phyloP scores from a whole-genome alignment of 192 early-diverging fungal genomes.

The Podila horticola region DNA sequence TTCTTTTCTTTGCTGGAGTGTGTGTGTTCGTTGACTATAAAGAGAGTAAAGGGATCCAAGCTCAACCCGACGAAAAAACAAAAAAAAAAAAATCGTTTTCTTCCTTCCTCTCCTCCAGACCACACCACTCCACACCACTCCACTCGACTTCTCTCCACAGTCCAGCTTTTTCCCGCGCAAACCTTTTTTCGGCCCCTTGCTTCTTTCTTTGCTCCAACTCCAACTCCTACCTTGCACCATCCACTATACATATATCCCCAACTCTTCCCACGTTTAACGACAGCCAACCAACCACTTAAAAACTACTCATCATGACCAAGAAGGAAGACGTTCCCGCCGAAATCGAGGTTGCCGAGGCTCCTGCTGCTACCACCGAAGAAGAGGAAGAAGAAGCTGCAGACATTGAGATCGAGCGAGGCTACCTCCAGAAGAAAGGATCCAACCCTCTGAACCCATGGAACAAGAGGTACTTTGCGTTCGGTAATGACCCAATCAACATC shows the following conservation, averaged over 20 bases:
- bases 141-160: background rate
- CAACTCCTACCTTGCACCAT: background rate
- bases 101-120: background rate
- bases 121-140: background rate
- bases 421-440: slow-evolving; percentile 48
- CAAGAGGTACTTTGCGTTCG: slow-evolving; percentile 52
- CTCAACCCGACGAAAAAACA: too few species aligned
- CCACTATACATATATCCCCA: background rate
- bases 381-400: slow-evolving; percentile 40
- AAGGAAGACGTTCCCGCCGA: slow-evolving; percentile 12
- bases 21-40: too few species aligned
- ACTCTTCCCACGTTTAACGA: background rate
- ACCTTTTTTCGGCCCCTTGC: background rate
- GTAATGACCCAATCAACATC: slow-evolving; percentile 36
- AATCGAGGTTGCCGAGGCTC: slow-evolving; percentile 10
- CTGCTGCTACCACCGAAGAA: slow-evolving; percentile 17
- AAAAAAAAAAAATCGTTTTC: background rate
- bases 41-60: too few species aligned
- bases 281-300: background rate
- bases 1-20: too few species aligned
- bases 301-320: slow-evolving; percentile 24
- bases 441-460: slow-evolving; percentile 50
- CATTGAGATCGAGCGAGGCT: slow-evolving; percentile 41
- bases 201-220: too few species aligned
- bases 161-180: background rate